Conservation (phyloP, 1,284 basidiomycete species). For the Ustilago xerochloae region DNA sequence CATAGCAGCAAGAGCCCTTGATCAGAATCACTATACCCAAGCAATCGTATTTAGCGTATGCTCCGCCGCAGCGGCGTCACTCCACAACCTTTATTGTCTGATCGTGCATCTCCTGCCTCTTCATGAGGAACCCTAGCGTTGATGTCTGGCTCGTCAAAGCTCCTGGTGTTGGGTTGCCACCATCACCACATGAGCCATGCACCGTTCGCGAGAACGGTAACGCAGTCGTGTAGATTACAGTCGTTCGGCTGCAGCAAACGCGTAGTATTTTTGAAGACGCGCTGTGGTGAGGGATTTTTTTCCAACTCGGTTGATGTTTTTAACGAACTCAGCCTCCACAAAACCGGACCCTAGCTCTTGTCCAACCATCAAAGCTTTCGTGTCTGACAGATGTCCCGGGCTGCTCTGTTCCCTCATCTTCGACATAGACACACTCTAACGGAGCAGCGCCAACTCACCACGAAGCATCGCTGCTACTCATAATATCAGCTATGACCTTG, state of each 20-base stretch:
- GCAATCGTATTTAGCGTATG: no score
- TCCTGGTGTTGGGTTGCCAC: no score
- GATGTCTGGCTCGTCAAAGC: background rate
- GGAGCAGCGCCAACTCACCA: background rate
- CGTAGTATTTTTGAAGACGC: constrained; percentile 18
- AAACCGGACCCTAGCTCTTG: background rate
- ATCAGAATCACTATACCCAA: background rate
- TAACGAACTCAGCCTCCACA: constrained; percentile 45
- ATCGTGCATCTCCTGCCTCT: background rate
- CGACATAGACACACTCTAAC: no score
- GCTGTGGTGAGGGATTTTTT: constrained; percentile 25
- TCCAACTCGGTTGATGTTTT: constrained; percentile 3
- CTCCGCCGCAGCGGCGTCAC: no score
- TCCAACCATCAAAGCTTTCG: constrained; percentile 4
- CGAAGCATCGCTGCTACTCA: background rate
- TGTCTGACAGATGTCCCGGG: background rate
- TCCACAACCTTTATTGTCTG: background rate
- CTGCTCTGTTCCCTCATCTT: background rate
- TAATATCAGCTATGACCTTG: constrained; percentile 8
- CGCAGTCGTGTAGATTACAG: constrained; percentile 15
- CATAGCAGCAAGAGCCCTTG: no score
- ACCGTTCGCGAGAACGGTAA: background rate
- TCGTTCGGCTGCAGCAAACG: background rate
- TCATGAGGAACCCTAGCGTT: background rate
- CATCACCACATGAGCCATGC: no score